Conservation (phyloP, 2,329 filamentous ascomycete species). For the Penicillium sp. region DNA sequence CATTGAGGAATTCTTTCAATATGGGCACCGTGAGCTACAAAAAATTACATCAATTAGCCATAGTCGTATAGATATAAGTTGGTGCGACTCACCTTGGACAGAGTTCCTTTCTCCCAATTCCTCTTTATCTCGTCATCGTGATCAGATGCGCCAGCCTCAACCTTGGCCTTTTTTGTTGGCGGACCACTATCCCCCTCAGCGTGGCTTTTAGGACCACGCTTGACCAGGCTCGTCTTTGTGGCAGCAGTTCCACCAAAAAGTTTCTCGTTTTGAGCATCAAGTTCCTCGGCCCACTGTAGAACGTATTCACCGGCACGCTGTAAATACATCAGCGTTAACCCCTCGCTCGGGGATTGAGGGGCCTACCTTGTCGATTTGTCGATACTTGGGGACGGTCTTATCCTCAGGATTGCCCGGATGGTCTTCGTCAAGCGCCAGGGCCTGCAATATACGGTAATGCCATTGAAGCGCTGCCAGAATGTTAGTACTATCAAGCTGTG, state of each 20-base stretch:
- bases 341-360: background rate
- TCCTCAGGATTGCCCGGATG: slow-evolving; percentile 74
- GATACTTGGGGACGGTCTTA: slow-evolving; percentile 79
- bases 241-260: slow-evolving; percentile 39
- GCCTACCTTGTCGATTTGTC: slow-evolving; percentile 75
- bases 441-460: slow-evolving; percentile 94
- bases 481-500: slow-evolving; percentile 1
- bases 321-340: background rate
- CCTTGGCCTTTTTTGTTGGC: slow-evolving; percentile 51
- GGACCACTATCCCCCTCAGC: slow-evolving; percentile 24
- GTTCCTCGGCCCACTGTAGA: slow-evolving; percentile 70
- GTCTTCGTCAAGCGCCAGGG: slow-evolving; percentile 88
- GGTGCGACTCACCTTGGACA: slow-evolving; percentile 40
- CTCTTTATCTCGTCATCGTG: slow-evolving; percentile 42
- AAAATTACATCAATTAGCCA: slow-evolving; percentile 5
- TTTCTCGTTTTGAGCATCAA: slow-evolving; percentile 60
- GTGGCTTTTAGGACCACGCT: slow-evolving; percentile 41
- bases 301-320: slow-evolving; percentile 75
- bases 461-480: slow-evolving; percentile 69
- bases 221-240: slow-evolving; percentile 49
- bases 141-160: slow-evolving; percentile 27
- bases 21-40: slow-evolving; percentile 46
- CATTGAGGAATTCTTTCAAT: slow-evolving; percentile 49
- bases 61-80: background rate
- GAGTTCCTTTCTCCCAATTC: slow-evolving; percentile 43